These are phyloP conservation scores for Agrocybe praecox DNA, from an alignment of 768 basidiomycete genomes.

Conservation along the genomic window DNA sequence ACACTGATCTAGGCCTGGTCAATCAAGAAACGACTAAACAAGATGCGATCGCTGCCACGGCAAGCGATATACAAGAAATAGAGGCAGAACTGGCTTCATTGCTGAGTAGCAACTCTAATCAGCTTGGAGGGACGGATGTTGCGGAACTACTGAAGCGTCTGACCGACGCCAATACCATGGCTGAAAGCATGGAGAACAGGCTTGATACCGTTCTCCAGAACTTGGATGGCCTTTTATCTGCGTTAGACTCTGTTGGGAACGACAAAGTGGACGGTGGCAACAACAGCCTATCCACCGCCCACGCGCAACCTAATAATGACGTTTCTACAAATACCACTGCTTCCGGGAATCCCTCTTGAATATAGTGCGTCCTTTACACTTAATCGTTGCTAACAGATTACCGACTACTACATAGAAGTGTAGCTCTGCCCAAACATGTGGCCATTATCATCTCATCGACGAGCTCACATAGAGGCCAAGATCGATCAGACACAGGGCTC, in stretches of 20 bases:
- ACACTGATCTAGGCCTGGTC: background rate
- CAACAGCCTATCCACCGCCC: too few relatives aligned
- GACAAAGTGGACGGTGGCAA: background rate
- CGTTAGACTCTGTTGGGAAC: conserved; percentile 34
- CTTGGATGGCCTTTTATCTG: conserved; percentile 54
- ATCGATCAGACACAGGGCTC: too few relatives aligned
- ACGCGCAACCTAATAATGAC: background rate
- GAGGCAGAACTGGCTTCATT: conserved; percentile 17
- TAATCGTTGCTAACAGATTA: too few relatives aligned
- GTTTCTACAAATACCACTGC: too few relatives aligned
- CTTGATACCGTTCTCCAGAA: conserved; percentile 63
- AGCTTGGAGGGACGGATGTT: conserved; percentile 42
- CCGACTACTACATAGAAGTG: too few relatives aligned
- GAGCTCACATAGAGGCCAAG: too few relatives aligned
- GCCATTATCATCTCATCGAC: too few relatives aligned
- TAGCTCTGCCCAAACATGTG: too few relatives aligned
- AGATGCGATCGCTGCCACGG: conserved; percentile 4
- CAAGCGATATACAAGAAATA: conserved; percentile 8
- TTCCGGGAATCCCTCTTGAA: background rate
- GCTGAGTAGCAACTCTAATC: conserved; percentile 11
- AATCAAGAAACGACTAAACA: background rate
- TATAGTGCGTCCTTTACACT: background rate
- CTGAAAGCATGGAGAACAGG: conserved; percentile 60
- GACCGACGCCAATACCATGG: conserved; percentile 60
- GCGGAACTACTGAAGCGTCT: conserved; percentile 56